A percentile compares a stretch with the other conserved stretches of the same genome.
These are phyloP conservation scores for Inosperma sp. DNA, from an alignment of 768 basidiomycete species.

Conservation along the genomic window DNA sequence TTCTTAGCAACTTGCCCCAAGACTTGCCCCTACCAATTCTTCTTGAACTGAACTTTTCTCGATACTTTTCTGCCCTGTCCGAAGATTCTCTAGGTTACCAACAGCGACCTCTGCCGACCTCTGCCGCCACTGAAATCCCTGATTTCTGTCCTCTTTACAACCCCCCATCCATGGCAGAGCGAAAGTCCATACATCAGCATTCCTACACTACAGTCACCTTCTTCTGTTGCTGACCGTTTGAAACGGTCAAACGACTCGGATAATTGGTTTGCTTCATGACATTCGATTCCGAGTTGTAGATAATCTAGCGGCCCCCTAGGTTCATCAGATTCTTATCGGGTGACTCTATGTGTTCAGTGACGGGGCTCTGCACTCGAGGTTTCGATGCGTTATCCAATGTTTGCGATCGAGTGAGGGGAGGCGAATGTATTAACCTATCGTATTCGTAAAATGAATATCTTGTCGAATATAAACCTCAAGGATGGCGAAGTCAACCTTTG, in stretches of 20 bases:
- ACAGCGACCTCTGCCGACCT: conserved; percentile 80
- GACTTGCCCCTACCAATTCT: conserved; percentile 83
- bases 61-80: conserved; percentile 40
- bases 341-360: too few species aligned
- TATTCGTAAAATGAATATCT: too few species aligned
- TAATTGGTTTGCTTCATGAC: conserved; percentile 71
- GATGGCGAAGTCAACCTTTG: too few species aligned
- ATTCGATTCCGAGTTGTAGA: conserved; percentile 70
- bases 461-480: too few species aligned
- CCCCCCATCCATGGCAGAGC: conserved; percentile 89
- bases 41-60: conserved; percentile 56
- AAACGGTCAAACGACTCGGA: conserved; percentile 67
- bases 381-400: neutral
- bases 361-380: too few species aligned
- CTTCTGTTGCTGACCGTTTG: conserved; percentile 66
- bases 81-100: conserved; percentile 63
- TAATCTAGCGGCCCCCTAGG: conserved; percentile 71
- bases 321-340: too few species aligned
- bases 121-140: conserved; percentile 77
- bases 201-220: conserved; percentile 80
- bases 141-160: conserved; percentile 68
- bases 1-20: conserved; percentile 89
- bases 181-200: conserved; percentile 93
- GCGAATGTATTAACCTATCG: too few species aligned
- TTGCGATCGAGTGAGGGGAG: neutral